A percentile compares a stretch with the other conserved stretches of the same genome.
phyloP scores from a whole-genome alignment of 768 basidiomycete genomes.

The Cyathus striatus region DNA sequence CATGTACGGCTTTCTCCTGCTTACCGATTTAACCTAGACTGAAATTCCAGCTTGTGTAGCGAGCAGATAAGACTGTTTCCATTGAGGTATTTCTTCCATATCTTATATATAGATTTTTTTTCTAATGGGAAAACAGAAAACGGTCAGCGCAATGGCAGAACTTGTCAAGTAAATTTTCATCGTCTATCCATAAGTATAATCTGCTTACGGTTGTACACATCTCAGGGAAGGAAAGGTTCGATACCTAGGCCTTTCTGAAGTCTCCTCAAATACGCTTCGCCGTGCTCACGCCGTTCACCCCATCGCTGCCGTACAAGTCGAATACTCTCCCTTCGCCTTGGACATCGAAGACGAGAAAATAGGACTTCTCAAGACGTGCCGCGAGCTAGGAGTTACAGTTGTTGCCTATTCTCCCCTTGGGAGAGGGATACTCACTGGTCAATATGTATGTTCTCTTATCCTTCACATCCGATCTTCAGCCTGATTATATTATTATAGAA shows the following conservation, averaged over 20 bases:
- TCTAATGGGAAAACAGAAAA: conserved; percentile 11
- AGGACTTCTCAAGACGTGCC: conserved; percentile 30
- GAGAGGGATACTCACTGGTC: conserved; percentile 43
- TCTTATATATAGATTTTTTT: not conserved
- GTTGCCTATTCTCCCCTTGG: conserved; percentile 48
- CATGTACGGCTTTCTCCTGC: conserved; percentile 23
- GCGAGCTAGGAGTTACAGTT: conserved; percentile 38
- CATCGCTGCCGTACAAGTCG: conserved; percentile 38
- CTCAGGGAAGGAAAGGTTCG: conserved; percentile 35
- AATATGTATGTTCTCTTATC: conserved; percentile 22
- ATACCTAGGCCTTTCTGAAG: conserved; percentile 51
- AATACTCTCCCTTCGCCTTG: conserved; percentile 38
- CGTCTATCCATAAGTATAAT: conserved; percentile 10
- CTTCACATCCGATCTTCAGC: not conserved
- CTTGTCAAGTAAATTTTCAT: conserved; percentile 26
- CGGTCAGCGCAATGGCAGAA: conserved; percentile 29
- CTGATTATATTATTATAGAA: conserved; percentile 14
- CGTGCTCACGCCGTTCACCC: conserved; percentile 44
- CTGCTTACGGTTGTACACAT: conserved; percentile 6
- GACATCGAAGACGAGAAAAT: conserved; percentile 36
- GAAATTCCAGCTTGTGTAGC: too few species aligned
- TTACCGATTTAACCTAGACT: too few species aligned
- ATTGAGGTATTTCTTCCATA: too few species aligned
- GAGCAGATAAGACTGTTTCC: conserved; percentile 31
- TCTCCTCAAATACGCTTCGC: conserved; percentile 35